phyloP scores from a whole-genome alignment of 441 rosid species.

The Geranium incanum region DNA sequence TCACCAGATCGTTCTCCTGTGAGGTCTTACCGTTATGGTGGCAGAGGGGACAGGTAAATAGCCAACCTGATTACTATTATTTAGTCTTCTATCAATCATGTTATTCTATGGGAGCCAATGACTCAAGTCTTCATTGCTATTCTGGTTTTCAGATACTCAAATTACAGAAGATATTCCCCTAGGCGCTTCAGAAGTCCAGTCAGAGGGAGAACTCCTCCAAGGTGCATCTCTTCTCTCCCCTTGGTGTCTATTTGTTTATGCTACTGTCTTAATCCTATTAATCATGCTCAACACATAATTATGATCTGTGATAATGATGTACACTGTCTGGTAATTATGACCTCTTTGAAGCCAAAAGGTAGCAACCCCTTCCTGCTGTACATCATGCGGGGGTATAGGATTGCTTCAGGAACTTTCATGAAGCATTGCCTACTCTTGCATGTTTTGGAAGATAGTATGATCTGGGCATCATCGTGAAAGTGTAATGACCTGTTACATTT shows the following conservation, averaged over 20 bases:
- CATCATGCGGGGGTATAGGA: background rate
- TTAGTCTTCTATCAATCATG: background rate
- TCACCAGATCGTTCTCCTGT: constrained; percentile 80
- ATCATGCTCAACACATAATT: background rate
- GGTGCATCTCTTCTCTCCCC: constrained; percentile 32
- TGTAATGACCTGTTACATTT: background rate
- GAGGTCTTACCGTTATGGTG: constrained; percentile 57
- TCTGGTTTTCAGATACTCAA: constrained; percentile 41
- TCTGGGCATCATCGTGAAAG: background rate
- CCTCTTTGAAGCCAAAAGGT: background rate
- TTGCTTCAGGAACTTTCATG: background rate
- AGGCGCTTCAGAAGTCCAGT: constrained; percentile 76
- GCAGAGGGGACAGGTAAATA: constrained; percentile 62
- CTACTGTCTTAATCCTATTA: background rate
- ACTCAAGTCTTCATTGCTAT: constrained; percentile 2
- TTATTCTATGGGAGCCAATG: background rate
- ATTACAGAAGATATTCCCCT: constrained; percentile 77
- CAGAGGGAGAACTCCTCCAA: constrained; percentile 67
- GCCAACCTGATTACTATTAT: background rate
- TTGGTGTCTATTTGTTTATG: constrained; percentile 6
- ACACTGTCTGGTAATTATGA: background rate
- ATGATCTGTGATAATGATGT: background rate
- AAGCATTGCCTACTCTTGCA: background rate
- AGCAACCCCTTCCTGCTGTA: background rate
- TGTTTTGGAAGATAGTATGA: background rate